A percentile compares a stretch with the other conserved stretches of the same genome.
These are phyloP conservation scores for Colletotrichum sp. DNA, from an alignment of 2,329 filamentous ascomycete genomes.

Conservation along the genomic window DNA sequence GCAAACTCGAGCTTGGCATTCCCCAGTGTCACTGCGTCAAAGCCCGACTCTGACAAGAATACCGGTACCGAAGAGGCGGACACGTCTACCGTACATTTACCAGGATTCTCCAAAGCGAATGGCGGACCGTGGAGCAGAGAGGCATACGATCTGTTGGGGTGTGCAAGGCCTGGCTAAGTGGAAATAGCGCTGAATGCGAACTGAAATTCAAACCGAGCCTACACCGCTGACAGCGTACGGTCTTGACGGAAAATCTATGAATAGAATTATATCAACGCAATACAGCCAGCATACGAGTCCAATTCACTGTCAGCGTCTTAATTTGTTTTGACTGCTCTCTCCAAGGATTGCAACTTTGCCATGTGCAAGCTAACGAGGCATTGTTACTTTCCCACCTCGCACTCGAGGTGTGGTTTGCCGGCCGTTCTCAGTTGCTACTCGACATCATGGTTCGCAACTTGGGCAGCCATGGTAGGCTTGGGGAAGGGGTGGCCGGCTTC, in stretches of 20 bases:
- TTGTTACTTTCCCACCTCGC: not conserved
- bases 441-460: not conserved
- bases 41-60: not conserved
- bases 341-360: not conserved
- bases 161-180: slow-evolving; percentile 52
- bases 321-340: not conserved
- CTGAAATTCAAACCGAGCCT: not conserved
- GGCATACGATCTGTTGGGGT: slow-evolving; percentile 70
- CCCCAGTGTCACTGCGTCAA: not conserved
- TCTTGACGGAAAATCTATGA: not conserved
- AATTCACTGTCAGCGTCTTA: not conserved
- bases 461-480: not conserved
- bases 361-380: not conserved
- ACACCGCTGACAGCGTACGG: not conserved
- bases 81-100: slow-evolving; percentile 28
- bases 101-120: slow-evolving; percentile 54
- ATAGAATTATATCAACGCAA: not conserved
- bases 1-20: not conserved
- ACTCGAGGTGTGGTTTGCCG: not conserved
- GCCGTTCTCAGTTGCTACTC: no score
- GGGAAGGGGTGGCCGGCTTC: not conserved
- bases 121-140: slow-evolving; percentile 73
- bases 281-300: not conserved
- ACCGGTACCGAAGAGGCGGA: not conserved
- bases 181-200: slow-evolving; percentile 4